Evolutionary conservation across 495 filamentous ascomycete species (phyloP).

Genomic region (Xylaria curta): DNA sequence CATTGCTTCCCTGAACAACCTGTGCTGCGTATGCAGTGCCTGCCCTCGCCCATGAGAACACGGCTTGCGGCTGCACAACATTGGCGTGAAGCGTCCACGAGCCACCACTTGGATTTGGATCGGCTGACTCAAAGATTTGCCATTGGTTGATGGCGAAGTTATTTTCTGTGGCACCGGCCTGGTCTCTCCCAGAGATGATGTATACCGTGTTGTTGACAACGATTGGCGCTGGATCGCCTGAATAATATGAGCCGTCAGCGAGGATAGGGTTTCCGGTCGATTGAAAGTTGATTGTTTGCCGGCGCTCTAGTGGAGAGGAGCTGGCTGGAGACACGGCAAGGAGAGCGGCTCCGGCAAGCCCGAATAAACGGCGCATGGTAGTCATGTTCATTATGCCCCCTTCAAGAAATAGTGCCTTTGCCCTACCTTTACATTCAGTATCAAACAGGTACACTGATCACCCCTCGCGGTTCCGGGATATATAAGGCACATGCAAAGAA

Average conservation of each 20-base stretch:
- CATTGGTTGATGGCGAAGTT: slow-evolving; percentile 28
- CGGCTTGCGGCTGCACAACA: slow-evolving; percentile 28
- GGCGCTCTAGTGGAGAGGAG: not conserved
- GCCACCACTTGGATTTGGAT: slow-evolving; percentile 21
- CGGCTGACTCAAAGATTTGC: slow-evolving; percentile 29
- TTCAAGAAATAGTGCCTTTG: not conserved
- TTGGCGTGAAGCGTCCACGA: slow-evolving; percentile 26
- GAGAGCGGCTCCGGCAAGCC: not conserved
- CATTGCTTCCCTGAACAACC: slow-evolving; percentile 35
- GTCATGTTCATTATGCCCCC: not conserved
- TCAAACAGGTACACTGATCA: not conserved
- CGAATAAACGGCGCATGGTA: not conserved
- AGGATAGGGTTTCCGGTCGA: slow-evolving; percentile 31
- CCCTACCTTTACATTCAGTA: not conserved
- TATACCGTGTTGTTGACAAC: slow-evolving; percentile 41
- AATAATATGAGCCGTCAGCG: slow-evolving; percentile 34
- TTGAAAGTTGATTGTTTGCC: slow-evolving; percentile 6
- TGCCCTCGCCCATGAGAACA: slow-evolving; percentile 4
- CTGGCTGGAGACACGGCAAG: not conserved
- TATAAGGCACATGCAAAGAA: not conserved
- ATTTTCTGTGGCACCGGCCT: slow-evolving; percentile 30
- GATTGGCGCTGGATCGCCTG: slow-evolving; percentile 41
- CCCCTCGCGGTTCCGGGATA: not conserved
- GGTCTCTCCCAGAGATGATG: slow-evolving; percentile 43
- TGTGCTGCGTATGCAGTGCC: not conserved